These are phyloP conservation scores for Nicotiana noctiflora DNA, from an alignment of 257 asterid genomes.

Conservation along the genomic window DNA sequence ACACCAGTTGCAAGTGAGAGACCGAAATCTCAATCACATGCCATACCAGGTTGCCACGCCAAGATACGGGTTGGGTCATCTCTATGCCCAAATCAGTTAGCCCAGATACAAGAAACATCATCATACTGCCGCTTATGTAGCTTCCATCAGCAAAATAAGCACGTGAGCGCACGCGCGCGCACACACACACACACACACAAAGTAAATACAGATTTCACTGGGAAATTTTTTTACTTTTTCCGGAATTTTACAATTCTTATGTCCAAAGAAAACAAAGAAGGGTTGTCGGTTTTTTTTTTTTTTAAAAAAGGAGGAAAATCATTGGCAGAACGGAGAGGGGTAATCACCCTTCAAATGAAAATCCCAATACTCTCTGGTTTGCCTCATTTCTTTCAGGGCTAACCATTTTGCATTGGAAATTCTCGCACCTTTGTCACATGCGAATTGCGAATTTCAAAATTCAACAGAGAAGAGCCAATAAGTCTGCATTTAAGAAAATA, in stretches of 20 bases:
- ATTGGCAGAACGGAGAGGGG: conserved; percentile 35
- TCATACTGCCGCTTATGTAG: too few relatives aligned
- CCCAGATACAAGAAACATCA: too few relatives aligned
- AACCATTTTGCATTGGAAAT: background rate
- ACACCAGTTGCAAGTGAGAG: background rate
- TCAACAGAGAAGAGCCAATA: too few relatives aligned
- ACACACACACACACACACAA: too few relatives aligned
- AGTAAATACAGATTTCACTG: too few relatives aligned
- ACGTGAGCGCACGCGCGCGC: too few relatives aligned
- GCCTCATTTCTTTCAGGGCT: background rate
- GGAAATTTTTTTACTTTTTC: background rate
- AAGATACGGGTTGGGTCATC: conserved; percentile 28
- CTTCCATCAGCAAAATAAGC: too few relatives aligned
- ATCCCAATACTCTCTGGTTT: background rate
- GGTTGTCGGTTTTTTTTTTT: background rate
- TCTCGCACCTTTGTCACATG: too few relatives aligned
- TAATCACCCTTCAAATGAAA: conserved; percentile 39
- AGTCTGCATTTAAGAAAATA: background rate
- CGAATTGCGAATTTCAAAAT: too few relatives aligned
- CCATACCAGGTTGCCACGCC: conserved; percentile 15
- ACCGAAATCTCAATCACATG: background rate
- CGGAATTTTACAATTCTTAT: background rate
- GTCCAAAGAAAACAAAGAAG: background rate
- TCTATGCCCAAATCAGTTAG: background rate
- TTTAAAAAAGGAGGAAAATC: background rate